Conservation (phyloP, 345 rosid species). For the Populus tremula region DNA sequence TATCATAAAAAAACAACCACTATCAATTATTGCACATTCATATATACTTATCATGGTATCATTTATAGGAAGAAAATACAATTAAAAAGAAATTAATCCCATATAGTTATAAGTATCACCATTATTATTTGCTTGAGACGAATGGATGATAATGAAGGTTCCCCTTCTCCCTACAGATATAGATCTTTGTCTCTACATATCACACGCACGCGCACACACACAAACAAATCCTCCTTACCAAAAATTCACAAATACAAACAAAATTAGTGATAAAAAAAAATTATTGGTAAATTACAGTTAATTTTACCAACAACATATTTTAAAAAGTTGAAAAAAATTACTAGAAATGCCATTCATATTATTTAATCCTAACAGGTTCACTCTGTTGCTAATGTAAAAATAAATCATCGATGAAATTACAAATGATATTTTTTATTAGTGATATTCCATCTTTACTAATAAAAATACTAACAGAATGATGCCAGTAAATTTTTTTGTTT, state of each 20-base stretch:
- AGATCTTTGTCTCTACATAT: no score
- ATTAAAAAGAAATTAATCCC: constrained; percentile 15
- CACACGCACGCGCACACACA: rapidly evolving
- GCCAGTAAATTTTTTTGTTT: rapidly evolving
- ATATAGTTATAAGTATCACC: background rate
- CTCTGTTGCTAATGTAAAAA: rapidly evolving
- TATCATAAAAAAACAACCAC: background rate
- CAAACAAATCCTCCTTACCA: no score
- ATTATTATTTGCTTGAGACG: background rate
- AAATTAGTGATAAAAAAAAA: no score
- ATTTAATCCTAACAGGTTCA: no score
- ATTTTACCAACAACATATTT: no score
- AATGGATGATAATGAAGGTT: constrained; percentile 10
- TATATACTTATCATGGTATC: background rate
- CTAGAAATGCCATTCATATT: no score
- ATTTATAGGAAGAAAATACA: background rate
- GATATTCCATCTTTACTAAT: no score
- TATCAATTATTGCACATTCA: no score
- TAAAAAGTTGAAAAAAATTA: no score
- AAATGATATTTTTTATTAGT: rapidly evolving
- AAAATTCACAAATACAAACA: no score
- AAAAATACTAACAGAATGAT: rapidly evolving
- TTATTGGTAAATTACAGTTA: rapidly evolving
- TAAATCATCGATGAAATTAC: rapidly evolving
- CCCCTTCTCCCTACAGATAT: constrained; percentile 1